Conservation (phyloP, 108 stramenopile species). For the Cyclotella baltica region DNA sequence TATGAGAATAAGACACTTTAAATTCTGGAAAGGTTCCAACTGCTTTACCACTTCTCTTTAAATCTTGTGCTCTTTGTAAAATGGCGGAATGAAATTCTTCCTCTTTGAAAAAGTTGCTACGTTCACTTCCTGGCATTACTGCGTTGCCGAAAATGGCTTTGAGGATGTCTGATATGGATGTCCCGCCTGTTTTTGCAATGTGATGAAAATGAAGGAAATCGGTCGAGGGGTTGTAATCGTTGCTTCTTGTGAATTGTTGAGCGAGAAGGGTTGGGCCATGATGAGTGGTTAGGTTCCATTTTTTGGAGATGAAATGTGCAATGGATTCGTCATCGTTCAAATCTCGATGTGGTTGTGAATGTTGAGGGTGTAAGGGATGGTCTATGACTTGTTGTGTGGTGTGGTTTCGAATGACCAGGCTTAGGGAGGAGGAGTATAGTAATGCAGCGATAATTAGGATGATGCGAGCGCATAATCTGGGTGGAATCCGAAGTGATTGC, state of each 20-base stretch:
- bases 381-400: not conserved
- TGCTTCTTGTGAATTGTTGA: slow-evolving; percentile 17
- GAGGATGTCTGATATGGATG: slow-evolving; percentile 28
- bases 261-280: not conserved
- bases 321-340: slow-evolving; percentile 1
- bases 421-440: not conserved
- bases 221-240: slow-evolving; percentile 16
- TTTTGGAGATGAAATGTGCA: slow-evolving; percentile 1
- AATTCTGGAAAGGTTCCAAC: not conserved
- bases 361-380: not conserved
- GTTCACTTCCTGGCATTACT: slow-evolving; percentile 22
- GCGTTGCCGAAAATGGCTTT: slow-evolving; percentile 3
- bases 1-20: slow-evolving; percentile 30
- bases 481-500: too few relatives aligned
- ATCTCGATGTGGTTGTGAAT: not conserved
- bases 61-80: not conserved
- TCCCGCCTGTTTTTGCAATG: slow-evolving; percentile 43
- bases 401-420: not conserved
- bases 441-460: not conserved
- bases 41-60: not conserved
- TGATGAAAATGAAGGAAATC: slow-evolving; percentile 44
- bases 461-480: not conserved
- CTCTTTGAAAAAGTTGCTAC: not conserved
- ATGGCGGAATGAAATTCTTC: slow-evolving; percentile 8
- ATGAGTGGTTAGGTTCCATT: slow-evolving; percentile 37